Evolutionary conservation across 257 asterid genomes (phyloP).

Genomic region (Rhazya stricta): DNA sequence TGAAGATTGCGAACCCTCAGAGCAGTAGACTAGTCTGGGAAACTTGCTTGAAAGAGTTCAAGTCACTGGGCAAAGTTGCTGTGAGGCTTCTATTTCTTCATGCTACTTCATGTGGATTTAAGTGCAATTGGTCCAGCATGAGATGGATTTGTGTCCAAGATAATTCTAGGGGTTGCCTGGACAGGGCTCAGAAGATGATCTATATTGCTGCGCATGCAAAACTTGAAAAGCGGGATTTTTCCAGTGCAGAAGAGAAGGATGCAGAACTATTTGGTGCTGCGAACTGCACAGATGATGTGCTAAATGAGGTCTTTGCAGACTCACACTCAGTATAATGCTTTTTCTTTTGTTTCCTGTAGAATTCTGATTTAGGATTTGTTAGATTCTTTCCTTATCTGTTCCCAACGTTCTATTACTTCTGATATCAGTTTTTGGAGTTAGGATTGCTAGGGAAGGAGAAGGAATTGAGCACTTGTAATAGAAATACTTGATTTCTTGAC

Average conservation of each 20-base stretch:
- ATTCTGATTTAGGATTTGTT: conserved; percentile 40
- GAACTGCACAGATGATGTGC: conserved; percentile 53
- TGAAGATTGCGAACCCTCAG: conserved; percentile 79
- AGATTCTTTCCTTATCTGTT: conserved; percentile 22
- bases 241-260: conserved; percentile 57
- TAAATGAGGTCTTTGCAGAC: conserved; percentile 60
- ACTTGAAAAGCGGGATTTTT: conserved; percentile 49
- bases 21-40: conserved; percentile 90
- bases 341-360: conserved; percentile 31
- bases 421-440: conserved; percentile 28
- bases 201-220: conserved; percentile 69
- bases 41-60: conserved; percentile 65
- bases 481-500: conserved; percentile 26
- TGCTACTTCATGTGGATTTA: conserved; percentile 63
- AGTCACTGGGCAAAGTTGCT: conserved; percentile 60
- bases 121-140: conserved; percentile 48
- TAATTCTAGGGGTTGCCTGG: conserved; percentile 42
- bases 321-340: conserved; percentile 50
- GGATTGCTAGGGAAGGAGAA: conserved; percentile 28
- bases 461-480: conserved; percentile 21
- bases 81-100: conserved; percentile 84
- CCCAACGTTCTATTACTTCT: conserved; percentile 28
- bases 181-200: conserved; percentile 62
- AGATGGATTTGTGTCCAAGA: conserved; percentile 48
- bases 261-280: conserved; percentile 44